Conservation (phyloP, 2,329 filamentous ascomycete genomes). For the Purpureocillium lavendulum region DNA sequence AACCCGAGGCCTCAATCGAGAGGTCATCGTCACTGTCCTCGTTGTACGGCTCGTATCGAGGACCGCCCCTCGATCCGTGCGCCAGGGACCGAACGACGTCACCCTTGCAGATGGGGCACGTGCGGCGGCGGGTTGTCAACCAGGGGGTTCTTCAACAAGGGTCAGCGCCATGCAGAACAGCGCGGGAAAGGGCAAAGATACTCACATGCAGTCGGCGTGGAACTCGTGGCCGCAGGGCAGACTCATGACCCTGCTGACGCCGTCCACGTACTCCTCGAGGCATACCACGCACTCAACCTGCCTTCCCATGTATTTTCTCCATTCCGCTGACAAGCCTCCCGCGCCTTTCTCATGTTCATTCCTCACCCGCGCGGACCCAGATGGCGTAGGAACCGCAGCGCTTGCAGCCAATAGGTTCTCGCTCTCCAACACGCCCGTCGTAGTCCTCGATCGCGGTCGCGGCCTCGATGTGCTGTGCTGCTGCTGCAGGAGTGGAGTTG, state of each 20-base stretch:
- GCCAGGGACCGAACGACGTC: constrained; percentile 75
- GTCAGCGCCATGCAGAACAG: constrained; percentile 11
- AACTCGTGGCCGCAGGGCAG: constrained; percentile 97
- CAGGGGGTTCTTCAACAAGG: constrained; percentile 67
- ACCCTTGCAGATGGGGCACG: constrained; percentile 98
- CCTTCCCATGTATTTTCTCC: constrained; percentile 59
- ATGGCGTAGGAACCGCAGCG: constrained; percentile 29
- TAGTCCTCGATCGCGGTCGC: constrained; percentile 57
- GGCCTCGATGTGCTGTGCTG: constrained; percentile 37
- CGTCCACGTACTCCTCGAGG: constrained; percentile 91
- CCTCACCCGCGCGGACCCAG: constrained; percentile 20
- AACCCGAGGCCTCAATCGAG: constrained; percentile 24
- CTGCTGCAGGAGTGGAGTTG: constrained; percentile 70
- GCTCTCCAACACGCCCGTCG: constrained; percentile 49
- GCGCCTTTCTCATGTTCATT: constrained; percentile 40
- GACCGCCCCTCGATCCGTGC: constrained; percentile 40
- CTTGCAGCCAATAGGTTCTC: constrained; percentile 36
- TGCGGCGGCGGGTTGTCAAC: constrained; percentile 88
- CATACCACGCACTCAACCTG: constrained; percentile 92
- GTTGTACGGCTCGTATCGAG: constrained; percentile 46
- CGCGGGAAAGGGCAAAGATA: constrained; percentile 19
- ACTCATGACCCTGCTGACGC: constrained; percentile 92
- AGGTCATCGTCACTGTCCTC: constrained; percentile 41
- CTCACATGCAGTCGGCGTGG: constrained; percentile 97
- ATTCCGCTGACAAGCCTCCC: constrained; percentile 36